Base-by-base conservation (phyloP, 805 yeast genomes). In the Priceomyces castillae region DNA sequence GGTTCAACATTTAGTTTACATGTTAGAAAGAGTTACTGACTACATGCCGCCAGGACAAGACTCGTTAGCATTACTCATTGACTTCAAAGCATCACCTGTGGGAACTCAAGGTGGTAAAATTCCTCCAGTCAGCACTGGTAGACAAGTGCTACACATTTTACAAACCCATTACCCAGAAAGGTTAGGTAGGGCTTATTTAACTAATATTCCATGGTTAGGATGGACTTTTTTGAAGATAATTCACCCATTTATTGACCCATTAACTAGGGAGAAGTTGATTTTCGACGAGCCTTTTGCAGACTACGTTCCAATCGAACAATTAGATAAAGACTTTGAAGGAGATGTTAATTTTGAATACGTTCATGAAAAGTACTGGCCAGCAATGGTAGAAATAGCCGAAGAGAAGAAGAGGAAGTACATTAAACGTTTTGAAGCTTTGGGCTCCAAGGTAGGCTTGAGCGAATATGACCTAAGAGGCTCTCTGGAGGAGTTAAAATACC, bases 141-240 rank as follows among this genome's bases (percentile, higher is more conserved):
- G 90, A 60, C 96, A 90, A 66, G 98, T 92, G 25, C 74, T 94
- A 52, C 88, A 86, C 62, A 94, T 94, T 61, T 72, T 94, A 54
- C 99, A 94, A 67, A 90, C 95, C 10, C 99, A 94, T 65, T 94
- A 94, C 62, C 99, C 99, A 3, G 99, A 94, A 63, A 79, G 99
- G 56, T 74, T 94, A 46, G 99, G 99, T 31, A 85, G 84, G 59
- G 97, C 97, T 0, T 73, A 90, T 38, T 73, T 94, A 42, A 87
- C 95, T 39, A 92, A 94, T 64, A 90, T 94, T 51, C 98, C 98
- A 11, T 86, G 94, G 79, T 67, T 90, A 43, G 98, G 90, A 5
- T 86, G 96, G 87, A 83, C 96, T 7, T 94, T 94, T 57, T 70
- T 94, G 53, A 90, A 86, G 68, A 69, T 94, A 49, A 90, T 92